Conservation (phyloP, 1,284 basidiomycete genomes). For the Sparassis latifolia region DNA sequence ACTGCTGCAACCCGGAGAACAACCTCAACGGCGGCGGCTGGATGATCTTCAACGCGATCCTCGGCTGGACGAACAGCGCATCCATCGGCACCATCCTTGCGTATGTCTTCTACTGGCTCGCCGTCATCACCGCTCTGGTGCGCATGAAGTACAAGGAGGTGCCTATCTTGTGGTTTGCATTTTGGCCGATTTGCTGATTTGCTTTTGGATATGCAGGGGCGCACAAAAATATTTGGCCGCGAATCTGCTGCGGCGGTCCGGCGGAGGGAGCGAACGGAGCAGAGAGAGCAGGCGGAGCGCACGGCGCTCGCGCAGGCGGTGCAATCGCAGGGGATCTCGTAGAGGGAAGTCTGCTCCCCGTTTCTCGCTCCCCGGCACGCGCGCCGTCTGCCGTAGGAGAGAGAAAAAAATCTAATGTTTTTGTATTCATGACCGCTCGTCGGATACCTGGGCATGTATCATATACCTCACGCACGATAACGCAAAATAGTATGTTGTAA, state of each 20-base stretch:
- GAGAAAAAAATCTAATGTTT: too few relatives aligned
- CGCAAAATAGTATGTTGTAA: too few relatives aligned
- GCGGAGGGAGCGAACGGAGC: slow-evolving; percentile 14
- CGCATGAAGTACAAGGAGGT: slow-evolving; percentile 25
- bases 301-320: not conserved
- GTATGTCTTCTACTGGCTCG: slow-evolving; percentile 29
- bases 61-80: slow-evolving; percentile 74
- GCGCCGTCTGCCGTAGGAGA: too few relatives aligned
- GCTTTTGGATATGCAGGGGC: slow-evolving; percentile 12
- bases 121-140: slow-evolving; percentile 22
- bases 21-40: slow-evolving; percentile 54
- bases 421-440: too few relatives aligned
- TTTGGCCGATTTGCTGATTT: not conserved
- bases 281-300: not conserved
- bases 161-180: not conserved
- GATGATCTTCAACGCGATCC: slow-evolving; percentile 68
- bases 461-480: too few relatives aligned
- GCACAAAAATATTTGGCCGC: slow-evolving; percentile 23
- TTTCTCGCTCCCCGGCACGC: too few relatives aligned
- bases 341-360: too few relatives aligned
- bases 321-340: too few relatives aligned
- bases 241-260: slow-evolving; percentile 22
- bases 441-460: too few relatives aligned
- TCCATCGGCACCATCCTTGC: slow-evolving; percentile 31
- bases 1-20: slow-evolving; percentile 74